Evolutionary conservation across 805 yeast species (phyloP).

Genomic region (Myxozyma sirexii): DNA sequence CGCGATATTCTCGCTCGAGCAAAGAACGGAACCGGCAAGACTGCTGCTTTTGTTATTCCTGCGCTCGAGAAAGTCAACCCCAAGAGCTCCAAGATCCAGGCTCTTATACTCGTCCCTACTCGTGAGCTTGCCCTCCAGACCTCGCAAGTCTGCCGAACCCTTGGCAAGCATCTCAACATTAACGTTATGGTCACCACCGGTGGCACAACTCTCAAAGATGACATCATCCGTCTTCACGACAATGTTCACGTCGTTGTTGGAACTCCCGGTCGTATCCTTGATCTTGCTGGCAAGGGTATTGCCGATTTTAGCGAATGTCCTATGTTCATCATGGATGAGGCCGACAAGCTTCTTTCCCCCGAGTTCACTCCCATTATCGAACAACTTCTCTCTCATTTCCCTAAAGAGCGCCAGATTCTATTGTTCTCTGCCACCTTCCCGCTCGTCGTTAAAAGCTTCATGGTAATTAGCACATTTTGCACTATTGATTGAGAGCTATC

Average conservation of each 20-base stretch:
- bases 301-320: slow-evolving; percentile 88
- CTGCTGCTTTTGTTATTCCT: slow-evolving; percentile 96
- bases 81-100: slow-evolving; percentile 80
- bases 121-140: slow-evolving; percentile 98
- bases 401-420: slow-evolving; percentile 76
- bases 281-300: slow-evolving; percentile 82
- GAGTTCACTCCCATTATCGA: slow-evolving; percentile 88
- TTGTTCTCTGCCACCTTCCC: slow-evolving; percentile 97
- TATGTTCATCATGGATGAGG: slow-evolving; percentile 96
- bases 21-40: slow-evolving; percentile 97
- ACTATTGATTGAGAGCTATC: not conserved
- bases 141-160: slow-evolving; percentile 92
- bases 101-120: slow-evolving; percentile 92
- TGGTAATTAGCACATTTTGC: slow-evolving; percentile 53
- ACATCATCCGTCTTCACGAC: slow-evolving; percentile 87
- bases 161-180: slow-evolving; percentile 82
- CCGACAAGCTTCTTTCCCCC: slow-evolving; percentile 91
- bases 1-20: slow-evolving; percentile 97
- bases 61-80: slow-evolving; percentile 87
- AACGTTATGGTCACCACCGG: slow-evolving; percentile 98
- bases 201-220: slow-evolving; percentile 93
- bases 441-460: slow-evolving; percentile 84
- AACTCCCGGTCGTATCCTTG: slow-evolving; percentile 96
- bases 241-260: slow-evolving; percentile 95
- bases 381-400: slow-evolving; percentile 81